phyloP scores from a whole-genome alignment of 2,329 filamentous ascomycete species.

The Hortaea werneckii region DNA sequence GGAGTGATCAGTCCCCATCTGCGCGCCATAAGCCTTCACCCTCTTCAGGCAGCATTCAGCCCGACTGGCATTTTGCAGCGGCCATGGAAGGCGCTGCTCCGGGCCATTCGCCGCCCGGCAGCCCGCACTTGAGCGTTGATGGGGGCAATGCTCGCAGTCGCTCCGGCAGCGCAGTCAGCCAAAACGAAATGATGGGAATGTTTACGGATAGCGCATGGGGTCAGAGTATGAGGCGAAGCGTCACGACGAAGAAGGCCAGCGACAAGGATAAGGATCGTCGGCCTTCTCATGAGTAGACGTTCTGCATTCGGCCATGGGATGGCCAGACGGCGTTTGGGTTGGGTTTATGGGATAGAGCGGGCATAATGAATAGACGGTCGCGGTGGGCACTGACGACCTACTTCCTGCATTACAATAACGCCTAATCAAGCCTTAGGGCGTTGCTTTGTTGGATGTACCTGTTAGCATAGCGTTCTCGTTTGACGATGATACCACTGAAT shows the following conservation, averaged over 20 bases:
- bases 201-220: slow-evolving; percentile 88
- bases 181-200: slow-evolving; percentile 70
- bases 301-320: background rate
- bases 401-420: no score
- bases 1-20: slow-evolving; percentile 4
- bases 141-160: slow-evolving; percentile 39
- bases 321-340: background rate
- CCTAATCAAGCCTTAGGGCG: background rate
- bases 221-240: slow-evolving; percentile 80
- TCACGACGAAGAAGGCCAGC: slow-evolving; percentile 50
- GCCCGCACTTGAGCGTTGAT: slow-evolving; percentile 10
- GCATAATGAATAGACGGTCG: background rate
- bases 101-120: slow-evolving; percentile 20
- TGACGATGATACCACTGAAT: background rate
- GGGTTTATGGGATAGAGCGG: background rate
- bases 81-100: slow-evolving; percentile 29
- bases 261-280: slow-evolving; percentile 1
- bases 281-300: slow-evolving; percentile 11
- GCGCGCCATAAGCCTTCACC: slow-evolving; percentile 15
- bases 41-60: slow-evolving; percentile 21
- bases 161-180: slow-evolving; percentile 59
- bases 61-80: slow-evolving; percentile 38
- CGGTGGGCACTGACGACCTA: background rate
- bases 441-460: background rate
- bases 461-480: slow-evolving; percentile 1